Evolutionary conservation across 225 moss, liverwort and hornwort species (phyloP).

Genomic region (Physcomitrellopsis africana): DNA sequence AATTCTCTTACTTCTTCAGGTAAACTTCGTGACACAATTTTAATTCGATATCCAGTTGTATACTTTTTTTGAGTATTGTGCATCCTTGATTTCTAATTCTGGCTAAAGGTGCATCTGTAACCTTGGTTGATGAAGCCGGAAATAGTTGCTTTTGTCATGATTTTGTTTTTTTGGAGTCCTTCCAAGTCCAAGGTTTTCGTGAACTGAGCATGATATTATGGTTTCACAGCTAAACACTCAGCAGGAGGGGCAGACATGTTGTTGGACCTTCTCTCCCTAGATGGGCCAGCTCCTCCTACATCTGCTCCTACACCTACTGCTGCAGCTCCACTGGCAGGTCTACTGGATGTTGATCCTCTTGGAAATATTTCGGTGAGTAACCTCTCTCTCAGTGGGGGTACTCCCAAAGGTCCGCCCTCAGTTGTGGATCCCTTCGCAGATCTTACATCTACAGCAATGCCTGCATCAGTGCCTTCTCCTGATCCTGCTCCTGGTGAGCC

Average conservation of each 20-base stretch:
- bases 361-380: constrained; percentile 30
- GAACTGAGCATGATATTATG: background rate
- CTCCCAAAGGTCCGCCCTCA: constrained; percentile 31
- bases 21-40: constrained; percentile 22
- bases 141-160: background rate
- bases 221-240: constrained; percentile 38
- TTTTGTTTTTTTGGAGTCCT: constrained; percentile 10
- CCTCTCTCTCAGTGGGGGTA: constrained; percentile 50
- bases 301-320: constrained; percentile 32
- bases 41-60: background rate
- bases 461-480: constrained; percentile 4
- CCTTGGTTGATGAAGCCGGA: background rate
- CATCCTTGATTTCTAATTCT: constrained; percentile 27
- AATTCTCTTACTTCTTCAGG: constrained; percentile 49
- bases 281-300: constrained; percentile 45
- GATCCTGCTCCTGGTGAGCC: constrained; percentile 40
- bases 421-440: constrained; percentile 57
- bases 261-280: constrained; percentile 58
- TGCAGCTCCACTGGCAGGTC: constrained; percentile 34
- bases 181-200: background rate
- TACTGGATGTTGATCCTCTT: constrained; percentile 51
- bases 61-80: background rate
- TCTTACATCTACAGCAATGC: constrained; percentile 40
- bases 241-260: constrained; percentile 62
- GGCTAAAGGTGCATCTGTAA: constrained; percentile 18